Base-by-base conservation (phyloP, 78 protist genomes). In the Tieghemostelium lacteum region DNA sequence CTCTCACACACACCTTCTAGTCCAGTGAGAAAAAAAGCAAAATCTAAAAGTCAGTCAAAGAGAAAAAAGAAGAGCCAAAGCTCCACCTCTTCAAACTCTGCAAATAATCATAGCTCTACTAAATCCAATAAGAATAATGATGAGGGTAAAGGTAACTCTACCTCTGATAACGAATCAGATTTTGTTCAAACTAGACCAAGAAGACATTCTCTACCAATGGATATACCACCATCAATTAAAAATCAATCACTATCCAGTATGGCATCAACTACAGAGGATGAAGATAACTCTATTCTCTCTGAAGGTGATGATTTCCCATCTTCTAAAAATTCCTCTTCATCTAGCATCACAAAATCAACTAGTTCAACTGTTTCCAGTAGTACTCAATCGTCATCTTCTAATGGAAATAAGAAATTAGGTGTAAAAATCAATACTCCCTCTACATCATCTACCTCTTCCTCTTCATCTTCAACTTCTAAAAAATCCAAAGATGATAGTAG, bases 171-270 rank as follows among this genome's bases (percentile, higher is more conserved):
- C 22, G 77, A 78, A 31, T 33, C 36, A 45, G 91, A 83, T 19
- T 29, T 66, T 22, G 69, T 83, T 39, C 91, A 83, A 45, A 83
- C 91, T 26, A 24, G 91, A 33, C 91, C 91, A 8, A 36, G 91
- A 24, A 83, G 91, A 69, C 91, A 83, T 83, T 83, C 91, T 0
- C 24, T 83, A 73, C 91, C 91, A 0, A 70, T 69, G 76, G 91
- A 83, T 28, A 64, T 62, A 3, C 70, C 74, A n/a, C 77, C 77
- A 1, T 39, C 88, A 17, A 37, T 67, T 12, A 83, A 83, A 52
- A 57, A 14, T 57, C 45, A n/a, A 20, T 29, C 24, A 17, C 61
- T 71, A 36, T 36, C 36, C 0, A 49, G 72, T 0, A 55, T 58
- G 26, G 2, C 33, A 31, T 45, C 66, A 19, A 83, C 91, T 2